Conservation (phyloP, 106 monocot species). For the Dioscorea zingiberensis region DNA sequence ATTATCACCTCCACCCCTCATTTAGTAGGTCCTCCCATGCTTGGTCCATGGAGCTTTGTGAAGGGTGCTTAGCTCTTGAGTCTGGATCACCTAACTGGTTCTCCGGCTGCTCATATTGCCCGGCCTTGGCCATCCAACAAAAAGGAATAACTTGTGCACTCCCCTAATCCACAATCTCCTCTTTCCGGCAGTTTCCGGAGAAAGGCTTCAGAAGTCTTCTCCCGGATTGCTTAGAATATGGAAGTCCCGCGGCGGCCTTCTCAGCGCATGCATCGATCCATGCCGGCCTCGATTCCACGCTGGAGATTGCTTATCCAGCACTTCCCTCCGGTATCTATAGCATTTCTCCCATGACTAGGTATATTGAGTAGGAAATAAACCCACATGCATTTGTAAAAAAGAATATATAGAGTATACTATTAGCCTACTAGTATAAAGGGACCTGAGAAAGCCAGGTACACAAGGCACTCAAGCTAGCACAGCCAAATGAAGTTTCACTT, state of each 20-base stretch:
- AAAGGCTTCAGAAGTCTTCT: slow-evolving; percentile 38
- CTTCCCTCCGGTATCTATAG: slow-evolving; percentile 48
- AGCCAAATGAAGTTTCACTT: slow-evolving; percentile 36
- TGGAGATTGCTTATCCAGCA: slow-evolving; percentile 26
- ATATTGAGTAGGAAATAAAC: no score
- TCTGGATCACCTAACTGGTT: slow-evolving; percentile 66
- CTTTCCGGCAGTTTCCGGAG: slow-evolving; percentile 33
- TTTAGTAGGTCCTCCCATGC: slow-evolving; percentile 45
- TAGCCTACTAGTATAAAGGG: no score
- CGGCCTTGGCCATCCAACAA: slow-evolving; percentile 52
- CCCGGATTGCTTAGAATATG: slow-evolving; percentile 43
- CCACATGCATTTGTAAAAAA: no score
- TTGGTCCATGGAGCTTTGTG: slow-evolving; percentile 49
- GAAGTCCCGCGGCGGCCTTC: slow-evolving; percentile 35
- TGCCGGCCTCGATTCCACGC: slow-evolving; percentile 52
- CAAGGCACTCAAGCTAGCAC: slow-evolving; percentile 50
- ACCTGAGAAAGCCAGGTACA: slow-evolving; percentile 67
- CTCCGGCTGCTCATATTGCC: slow-evolving; percentile 21
- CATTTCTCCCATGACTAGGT: no score
- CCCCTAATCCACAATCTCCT: slow-evolving; percentile 40
- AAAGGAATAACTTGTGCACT: slow-evolving; percentile 39
- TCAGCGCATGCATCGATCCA: slow-evolving; percentile 64
- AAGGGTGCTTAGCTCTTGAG: slow-evolving; percentile 55
- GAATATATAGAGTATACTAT: no score
- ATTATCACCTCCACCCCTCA: slow-evolving; percentile 29